phyloP scores from a whole-genome alignment of 805 yeast genomes.

The Kodamaea leandrae region DNA sequence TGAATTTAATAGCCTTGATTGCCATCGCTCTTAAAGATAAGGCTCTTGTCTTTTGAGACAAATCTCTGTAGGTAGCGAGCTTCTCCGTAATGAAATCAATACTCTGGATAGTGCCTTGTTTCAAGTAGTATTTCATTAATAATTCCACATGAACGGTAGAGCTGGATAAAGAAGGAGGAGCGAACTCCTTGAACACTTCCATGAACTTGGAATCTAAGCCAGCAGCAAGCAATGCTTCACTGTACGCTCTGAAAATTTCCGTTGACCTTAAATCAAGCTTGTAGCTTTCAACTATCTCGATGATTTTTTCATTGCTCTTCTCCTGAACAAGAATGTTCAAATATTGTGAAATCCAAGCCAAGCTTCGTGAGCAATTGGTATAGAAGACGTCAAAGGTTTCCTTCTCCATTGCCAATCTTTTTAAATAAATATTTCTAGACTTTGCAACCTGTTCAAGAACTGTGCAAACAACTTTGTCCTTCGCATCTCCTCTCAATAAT shows the following conservation, averaged over 20 bases:
- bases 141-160: conserved; percentile 17
- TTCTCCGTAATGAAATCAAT: conserved; percentile 17
- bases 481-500: neutral
- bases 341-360: conserved; percentile 1
- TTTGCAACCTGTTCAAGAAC: conserved; percentile 9
- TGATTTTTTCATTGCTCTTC: conserved; percentile 5
- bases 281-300: conserved; percentile 10
- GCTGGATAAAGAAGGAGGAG: conserved; percentile 14
- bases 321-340: conserved; percentile 1
- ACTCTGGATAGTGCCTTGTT: conserved; percentile 15
- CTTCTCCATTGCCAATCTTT: conserved; percentile 11
- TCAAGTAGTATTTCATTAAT: conserved; percentile 24
- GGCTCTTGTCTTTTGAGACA: conserved; percentile 17
- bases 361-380: conserved; percentile 8
- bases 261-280: conserved; percentile 6
- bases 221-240: conserved; percentile 15
- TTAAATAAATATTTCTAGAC: conserved; percentile 23
- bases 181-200: conserved; percentile 16
- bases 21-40: conserved; percentile 19
- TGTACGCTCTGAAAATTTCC: conserved; percentile 7
- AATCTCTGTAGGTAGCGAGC: conserved; percentile 15
- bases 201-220: conserved; percentile 17
- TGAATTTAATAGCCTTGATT: conserved; percentile 16
- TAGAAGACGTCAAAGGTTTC: neutral
- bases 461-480: conserved; percentile 9